Evolutionary conservation across 352 stramenopile genomes (phyloP).

Genomic region (Pythium brachiatum): DNA sequence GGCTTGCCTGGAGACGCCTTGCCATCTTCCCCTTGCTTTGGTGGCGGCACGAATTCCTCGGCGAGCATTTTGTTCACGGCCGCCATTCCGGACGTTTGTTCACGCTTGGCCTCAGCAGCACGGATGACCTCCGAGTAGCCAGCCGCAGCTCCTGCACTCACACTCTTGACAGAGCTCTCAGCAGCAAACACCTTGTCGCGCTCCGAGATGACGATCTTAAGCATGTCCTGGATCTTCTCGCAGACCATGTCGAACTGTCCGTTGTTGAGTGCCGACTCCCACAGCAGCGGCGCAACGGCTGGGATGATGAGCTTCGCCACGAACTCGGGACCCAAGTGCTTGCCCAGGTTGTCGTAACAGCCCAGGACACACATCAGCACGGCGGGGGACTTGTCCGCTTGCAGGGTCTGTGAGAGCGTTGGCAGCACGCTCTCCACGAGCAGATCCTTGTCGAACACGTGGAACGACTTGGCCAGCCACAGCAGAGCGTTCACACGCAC

Average conservation of each 20-base stretch:
- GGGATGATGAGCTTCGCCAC: constrained; percentile 82
- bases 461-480: constrained; percentile 85
- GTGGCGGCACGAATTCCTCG: constrained; percentile 63
- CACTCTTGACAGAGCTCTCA: constrained; percentile 60
- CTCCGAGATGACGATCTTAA: constrained; percentile 82
- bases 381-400: constrained; percentile 78
- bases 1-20: constrained; percentile 29
- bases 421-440: constrained; percentile 82
- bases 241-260: constrained; percentile 84
- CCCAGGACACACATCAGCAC: constrained; percentile 87
- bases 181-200: constrained; percentile 78
- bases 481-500: constrained; percentile 85
- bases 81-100: constrained; percentile 56
- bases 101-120: constrained; percentile 64
- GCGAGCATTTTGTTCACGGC: constrained; percentile 78
- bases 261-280: constrained; percentile 77
- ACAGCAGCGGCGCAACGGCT: constrained; percentile 73
- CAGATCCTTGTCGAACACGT: constrained; percentile 88
- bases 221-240: constrained; percentile 87
- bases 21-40: constrained; percentile 32
- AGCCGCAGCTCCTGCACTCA: constrained; percentile 57
- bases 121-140: constrained; percentile 67
- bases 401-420: constrained; percentile 66
- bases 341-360: constrained; percentile 88
- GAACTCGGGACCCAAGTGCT: constrained; percentile 81